phyloP scores from a whole-genome alignment of 768 basidiomycete genomes.

The Dictyophora rubrovolvata region DNA sequence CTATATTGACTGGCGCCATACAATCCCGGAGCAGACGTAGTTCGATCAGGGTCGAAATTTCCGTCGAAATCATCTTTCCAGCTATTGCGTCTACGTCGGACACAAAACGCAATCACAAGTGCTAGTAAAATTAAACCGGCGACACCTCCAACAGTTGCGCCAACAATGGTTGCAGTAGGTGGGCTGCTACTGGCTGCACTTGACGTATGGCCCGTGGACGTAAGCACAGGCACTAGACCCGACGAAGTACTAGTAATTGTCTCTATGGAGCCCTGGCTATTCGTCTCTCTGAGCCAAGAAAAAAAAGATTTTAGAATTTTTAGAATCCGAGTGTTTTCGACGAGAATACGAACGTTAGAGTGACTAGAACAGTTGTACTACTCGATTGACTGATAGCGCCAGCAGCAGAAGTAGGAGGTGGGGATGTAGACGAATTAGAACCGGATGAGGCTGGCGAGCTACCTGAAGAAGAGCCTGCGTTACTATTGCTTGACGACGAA shows the following conservation, averaged over 20 bases:
- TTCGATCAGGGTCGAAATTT: conserved; percentile 39
- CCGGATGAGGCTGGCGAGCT: background rate
- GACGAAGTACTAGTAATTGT: background rate
- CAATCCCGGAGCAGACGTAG: conserved; percentile 21
- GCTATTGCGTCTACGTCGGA: conserved; percentile 13
- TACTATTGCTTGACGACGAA: background rate
- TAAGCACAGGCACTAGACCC: background rate
- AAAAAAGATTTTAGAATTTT: too few species aligned
- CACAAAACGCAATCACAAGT: conserved; percentile 19
- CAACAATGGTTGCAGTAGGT: conserved; percentile 35
- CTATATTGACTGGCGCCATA: background rate
- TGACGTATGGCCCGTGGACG: background rate
- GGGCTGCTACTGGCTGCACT: background rate
- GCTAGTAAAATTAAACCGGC: conserved; percentile 20
- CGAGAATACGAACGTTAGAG: background rate
- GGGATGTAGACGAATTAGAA: background rate
- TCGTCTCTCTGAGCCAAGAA: background rate
- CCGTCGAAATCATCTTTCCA: conserved; percentile 36
- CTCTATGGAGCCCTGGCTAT: background rate
- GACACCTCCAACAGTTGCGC: conserved; percentile 41
- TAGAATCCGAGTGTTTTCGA: too few species aligned
- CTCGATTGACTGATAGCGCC: background rate
- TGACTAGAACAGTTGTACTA: background rate
- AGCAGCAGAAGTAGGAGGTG: background rate
- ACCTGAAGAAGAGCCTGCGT: background rate